A percentile compares a stretch with the other conserved stretches of the same genome.
phyloP scores from a whole-genome alignment of 208 protist species.

The Angomonas ambiguus region DNA sequence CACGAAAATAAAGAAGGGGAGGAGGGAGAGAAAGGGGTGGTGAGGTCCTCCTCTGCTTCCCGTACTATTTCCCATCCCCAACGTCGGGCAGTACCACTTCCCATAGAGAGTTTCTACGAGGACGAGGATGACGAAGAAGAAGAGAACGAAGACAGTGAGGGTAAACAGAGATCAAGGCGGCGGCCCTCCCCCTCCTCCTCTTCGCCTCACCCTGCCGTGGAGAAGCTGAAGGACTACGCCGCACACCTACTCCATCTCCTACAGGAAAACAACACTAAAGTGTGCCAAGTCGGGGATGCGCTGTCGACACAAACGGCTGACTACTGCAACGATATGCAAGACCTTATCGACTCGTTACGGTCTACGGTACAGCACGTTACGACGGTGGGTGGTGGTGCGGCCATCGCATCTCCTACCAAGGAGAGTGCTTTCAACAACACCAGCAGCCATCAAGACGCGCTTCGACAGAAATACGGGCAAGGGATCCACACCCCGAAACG shows the following conservation, averaged over 20 bases:
- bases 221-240: conserved; percentile 9
- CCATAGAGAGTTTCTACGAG: too few relatives aligned
- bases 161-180: conserved; percentile 2
- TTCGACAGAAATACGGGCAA: neutral
- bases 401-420: neutral
- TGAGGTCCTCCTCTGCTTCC: too few relatives aligned
- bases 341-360: conserved; percentile 30
- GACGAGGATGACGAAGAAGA: neutral
- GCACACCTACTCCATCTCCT: conserved; percentile 22
- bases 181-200: too few relatives aligned
- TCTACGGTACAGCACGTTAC: neutral
- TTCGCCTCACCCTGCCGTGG: too few relatives aligned
- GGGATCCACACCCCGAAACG: neutral
- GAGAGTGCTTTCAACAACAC: conserved; percentile 8
- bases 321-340: conserved; percentile 57
- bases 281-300: conserved; percentile 37
- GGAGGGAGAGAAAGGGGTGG: neutral
- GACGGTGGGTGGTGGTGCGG: neutral
- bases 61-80: too few relatives aligned
- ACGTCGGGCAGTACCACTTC: too few relatives aligned
- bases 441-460: conserved; percentile 13
- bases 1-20: neutral
- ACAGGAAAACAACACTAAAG: conserved; percentile 32
- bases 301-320: conserved; percentile 36
- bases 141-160: conserved; percentile 3